Evolutionary conservation across 2,329 filamentous ascomycete species (phyloP).

Genomic region (Lachnellula arida): DNA sequence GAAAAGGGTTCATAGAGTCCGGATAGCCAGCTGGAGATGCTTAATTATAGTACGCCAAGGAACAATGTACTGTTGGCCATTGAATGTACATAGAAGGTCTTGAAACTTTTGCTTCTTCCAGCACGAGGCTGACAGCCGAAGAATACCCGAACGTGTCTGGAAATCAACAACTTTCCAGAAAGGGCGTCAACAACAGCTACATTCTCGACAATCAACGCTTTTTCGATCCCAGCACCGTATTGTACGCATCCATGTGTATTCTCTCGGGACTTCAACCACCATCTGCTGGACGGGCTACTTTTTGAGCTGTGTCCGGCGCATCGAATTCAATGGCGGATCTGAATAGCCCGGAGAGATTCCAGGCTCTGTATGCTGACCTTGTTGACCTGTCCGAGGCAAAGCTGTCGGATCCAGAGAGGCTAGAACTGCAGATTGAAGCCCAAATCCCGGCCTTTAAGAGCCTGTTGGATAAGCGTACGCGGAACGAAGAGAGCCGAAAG

Average conservation of each 20-base stretch:
- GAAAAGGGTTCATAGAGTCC: not conserved
- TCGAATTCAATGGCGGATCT: conserved; percentile 60
- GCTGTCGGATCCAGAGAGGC: conserved; percentile 64
- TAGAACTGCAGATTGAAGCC: conserved; percentile 59
- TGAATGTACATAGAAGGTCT: not conserved
- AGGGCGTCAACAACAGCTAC: not conserved
- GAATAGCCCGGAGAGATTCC: conserved; percentile 69
- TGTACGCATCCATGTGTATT: conserved; percentile 1
- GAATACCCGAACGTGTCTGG: too few species aligned
- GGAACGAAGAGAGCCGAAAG: conserved; percentile 71
- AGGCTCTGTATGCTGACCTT: conserved; percentile 82
- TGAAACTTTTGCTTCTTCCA: too few species aligned
- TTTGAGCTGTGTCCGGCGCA: conserved; percentile 17
- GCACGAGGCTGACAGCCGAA: too few species aligned
- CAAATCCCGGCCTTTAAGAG: conserved; percentile 63
- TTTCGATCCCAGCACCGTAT: not conserved
- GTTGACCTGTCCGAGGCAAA: conserved; percentile 68
- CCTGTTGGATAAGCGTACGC: conserved; percentile 69
- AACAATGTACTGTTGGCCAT: not conserved
- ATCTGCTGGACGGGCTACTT: conserved; percentile 12
- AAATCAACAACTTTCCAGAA: not conserved
- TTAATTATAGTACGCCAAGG: not conserved
- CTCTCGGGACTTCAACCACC: conserved; percentile 5
- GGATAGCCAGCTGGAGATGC: not conserved
- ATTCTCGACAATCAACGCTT: not conserved